Conservation (phyloP, 1,284 basidiomycete species). For the Puccinia coronata region DNA sequence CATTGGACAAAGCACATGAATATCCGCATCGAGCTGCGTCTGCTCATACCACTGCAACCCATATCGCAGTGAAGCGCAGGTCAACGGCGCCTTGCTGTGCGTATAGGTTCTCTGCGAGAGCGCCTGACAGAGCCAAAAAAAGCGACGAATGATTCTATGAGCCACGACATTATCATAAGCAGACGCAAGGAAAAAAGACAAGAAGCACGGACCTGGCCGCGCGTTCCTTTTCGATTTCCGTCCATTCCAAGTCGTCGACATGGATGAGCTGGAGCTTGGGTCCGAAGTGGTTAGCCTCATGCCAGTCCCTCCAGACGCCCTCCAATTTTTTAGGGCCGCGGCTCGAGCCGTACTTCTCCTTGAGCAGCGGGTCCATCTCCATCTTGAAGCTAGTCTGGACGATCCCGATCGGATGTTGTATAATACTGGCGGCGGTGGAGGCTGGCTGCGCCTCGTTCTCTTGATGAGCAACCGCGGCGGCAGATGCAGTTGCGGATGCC, state of each 20-base stretch:
- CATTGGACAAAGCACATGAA: too few species aligned
- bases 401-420: conserved; percentile 53
- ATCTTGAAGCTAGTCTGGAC: conserved; percentile 59
- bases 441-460: conserved; percentile 52
- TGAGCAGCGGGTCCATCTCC: conserved; percentile 45
- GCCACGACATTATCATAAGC: too few species aligned
- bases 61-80: not conserved
- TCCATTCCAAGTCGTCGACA: conserved; percentile 81
- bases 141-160: too few species aligned
- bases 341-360: conserved; percentile 57
- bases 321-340: conserved; percentile 75
- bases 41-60: not conserved
- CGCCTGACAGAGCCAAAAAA: conserved; percentile 3
- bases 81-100: not conserved
- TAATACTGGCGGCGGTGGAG: conserved; percentile 54
- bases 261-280: conserved; percentile 84
- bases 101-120: not conserved
- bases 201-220: conserved; percentile 7
- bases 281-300: conserved; percentile 83
- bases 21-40: too few species aligned
- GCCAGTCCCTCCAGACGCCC: conserved; percentile 93
- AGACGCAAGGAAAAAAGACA: too few species aligned
- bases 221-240: conserved; percentile 43
- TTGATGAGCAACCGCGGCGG: conserved; percentile 58
- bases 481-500: too few species aligned